These are phyloP conservation scores for Tuctoria greenei DNA, from an alignment of 176 grass and related monocot species.

Conservation along the genomic window DNA sequence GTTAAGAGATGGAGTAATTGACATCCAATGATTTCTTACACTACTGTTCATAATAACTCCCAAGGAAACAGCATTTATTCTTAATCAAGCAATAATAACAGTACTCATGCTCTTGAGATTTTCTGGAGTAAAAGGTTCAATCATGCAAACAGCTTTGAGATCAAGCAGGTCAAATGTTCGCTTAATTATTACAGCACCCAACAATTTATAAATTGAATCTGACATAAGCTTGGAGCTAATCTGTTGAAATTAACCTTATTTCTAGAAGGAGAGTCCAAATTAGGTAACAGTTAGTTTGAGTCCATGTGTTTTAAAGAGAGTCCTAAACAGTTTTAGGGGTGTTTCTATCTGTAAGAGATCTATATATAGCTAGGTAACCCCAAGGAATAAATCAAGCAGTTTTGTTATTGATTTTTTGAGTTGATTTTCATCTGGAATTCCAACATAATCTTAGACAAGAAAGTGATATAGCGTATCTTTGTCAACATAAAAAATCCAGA, in stretches of 20 bases:
- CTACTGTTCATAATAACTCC: background rate
- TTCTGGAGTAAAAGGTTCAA: background rate
- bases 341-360: no score
- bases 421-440: no score
- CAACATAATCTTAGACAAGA: background rate
- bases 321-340: no score
- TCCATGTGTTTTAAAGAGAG: no score
- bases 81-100: background rate
- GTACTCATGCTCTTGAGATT: background rate
- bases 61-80: background rate
- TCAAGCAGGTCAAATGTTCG: background rate
- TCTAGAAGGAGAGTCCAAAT: no score
- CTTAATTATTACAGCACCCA: background rate
- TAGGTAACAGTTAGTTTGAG: no score
- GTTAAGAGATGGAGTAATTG: no score
- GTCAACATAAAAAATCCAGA: background rate
- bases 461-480: constrained; percentile 2
- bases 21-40: background rate
- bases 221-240: background rate
- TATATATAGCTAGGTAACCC: no score
- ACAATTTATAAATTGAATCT: constrained; percentile 8
- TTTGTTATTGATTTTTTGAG: no score
- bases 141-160: constrained; percentile 4
- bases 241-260: no score
- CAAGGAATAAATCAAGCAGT: no score